Base-by-base conservation (phyloP, 1,284 basidiomycete species). In the Takashimella koratensis region DNA sequence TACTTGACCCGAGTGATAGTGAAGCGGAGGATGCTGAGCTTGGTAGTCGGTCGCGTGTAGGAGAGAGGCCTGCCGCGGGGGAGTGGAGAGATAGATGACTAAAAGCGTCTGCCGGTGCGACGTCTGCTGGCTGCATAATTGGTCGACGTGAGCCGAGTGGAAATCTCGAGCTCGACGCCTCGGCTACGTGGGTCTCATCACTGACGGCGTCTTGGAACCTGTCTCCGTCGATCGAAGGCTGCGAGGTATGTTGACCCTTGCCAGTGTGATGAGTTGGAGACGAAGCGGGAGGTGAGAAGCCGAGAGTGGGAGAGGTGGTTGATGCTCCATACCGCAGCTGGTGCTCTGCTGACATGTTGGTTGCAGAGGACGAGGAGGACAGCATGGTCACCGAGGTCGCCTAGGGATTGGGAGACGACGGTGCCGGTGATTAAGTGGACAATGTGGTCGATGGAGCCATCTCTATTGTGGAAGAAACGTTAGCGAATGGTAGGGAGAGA, bases 21-120 rank as follows among this genome's bases (percentile, higher is more conserved):
- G 66, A 63, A 10, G 58, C 49, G 36, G 45, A 56, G 5, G 66
- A 63, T 12, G 55, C 51, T 13, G 62, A 59, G 46, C 46, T 63
- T 16, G 54, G 43, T 5, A 64, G 25, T 19, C 54, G 56, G 24
- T 64, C 56, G 26, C 54, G 55, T 10, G 39, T 36, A 13, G 46
- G 46, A 22, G 39, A 39, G 16, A 36, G 12, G 13, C 25, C 21
- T 39, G 46, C 26, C 4, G 46, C 19, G 5, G 46, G 46, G n/a
- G 46, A 36, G 30, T 27, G 19, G 46, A 48, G 21, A 27, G 46
- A 25, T 39, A 11, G 24, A 13, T 48, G 39, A 13, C 22, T 36
- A 22, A 48, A 48, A 19, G n/a, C 39, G n/a, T 48, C 46, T 13
- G 26, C 24, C 6, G 16, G n/a, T 12, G 16, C 16, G 5, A n/a